Evolutionary conservation across 2,329 filamentous ascomycete genomes (phyloP).

Genomic region (Zalaria sp.): DNA sequence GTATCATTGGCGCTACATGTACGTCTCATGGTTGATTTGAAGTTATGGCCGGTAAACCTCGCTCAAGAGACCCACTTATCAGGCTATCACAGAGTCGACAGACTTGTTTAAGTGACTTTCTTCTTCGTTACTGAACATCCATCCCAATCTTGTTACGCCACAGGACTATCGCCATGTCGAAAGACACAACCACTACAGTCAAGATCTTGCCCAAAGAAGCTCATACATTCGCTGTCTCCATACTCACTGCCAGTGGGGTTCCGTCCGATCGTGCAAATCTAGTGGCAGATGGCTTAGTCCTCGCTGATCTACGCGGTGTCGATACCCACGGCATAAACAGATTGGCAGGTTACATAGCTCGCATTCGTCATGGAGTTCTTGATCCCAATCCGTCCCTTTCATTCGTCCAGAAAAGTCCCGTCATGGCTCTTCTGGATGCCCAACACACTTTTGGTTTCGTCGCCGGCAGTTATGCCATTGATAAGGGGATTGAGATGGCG

Average conservation of each 20-base stretch:
- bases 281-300: constrained; percentile 54
- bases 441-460: constrained; percentile 66
- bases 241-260: constrained; percentile 50
- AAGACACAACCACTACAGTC: no score
- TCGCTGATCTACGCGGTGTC: constrained; percentile 63
- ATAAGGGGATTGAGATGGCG: constrained; percentile 52
- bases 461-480: constrained; percentile 53
- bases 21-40: no score
- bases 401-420: constrained; percentile 50
- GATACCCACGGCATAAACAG: constrained; percentile 70
- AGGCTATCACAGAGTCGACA: no score
- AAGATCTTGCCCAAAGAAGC: no score
- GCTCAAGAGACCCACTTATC: no score
- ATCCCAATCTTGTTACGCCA: no score
- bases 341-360: constrained; percentile 63
- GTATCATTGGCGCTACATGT: no score
- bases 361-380: constrained; percentile 56
- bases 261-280: constrained; percentile 43
- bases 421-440: constrained; percentile 53
- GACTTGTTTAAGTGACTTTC: no score
- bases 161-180: no score
- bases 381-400: constrained; percentile 45
- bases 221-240: constrained; percentile 31
- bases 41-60: no score
- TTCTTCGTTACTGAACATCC: no score